Percentiles rank a stretch among this genome's conserved stretches.
These are phyloP conservation scores for Mortierella claussenii DNA, from an alignment of 192 early-diverging fungal species.

Conservation along the genomic window DNA sequence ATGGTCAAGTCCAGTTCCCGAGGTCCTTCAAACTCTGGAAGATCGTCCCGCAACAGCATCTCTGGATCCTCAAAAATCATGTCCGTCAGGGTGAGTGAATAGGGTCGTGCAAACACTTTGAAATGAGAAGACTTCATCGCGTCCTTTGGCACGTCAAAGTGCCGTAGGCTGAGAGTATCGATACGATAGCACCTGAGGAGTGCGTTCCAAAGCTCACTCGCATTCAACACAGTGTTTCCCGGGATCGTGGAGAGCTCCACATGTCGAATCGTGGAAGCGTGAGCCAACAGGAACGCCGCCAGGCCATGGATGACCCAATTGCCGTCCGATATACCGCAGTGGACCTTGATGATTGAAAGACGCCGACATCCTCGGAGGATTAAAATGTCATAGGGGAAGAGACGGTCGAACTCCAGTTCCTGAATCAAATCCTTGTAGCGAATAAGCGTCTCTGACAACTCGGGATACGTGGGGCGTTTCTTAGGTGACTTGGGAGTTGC, in stretches of 20 bases:
- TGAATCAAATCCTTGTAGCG: not conserved
- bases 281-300: not conserved
- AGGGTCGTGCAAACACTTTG: not conserved
- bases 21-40: not conserved
- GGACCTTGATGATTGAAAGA: not conserved
- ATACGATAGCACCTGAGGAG: not conserved
- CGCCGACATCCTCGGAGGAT: not conserved
- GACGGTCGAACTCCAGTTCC: not conserved
- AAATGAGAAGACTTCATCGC: not conserved
- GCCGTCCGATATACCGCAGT: not conserved
- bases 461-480: not conserved
- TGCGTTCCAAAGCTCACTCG: not conserved
- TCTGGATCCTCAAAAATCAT: not conserved
- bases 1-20: not conserved
- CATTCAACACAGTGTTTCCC: not conserved
- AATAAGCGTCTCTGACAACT: not conserved
- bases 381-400: not conserved
- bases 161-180: not conserved
- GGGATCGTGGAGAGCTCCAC: not conserved
- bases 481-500: not conserved
- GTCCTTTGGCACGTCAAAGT: not conserved
- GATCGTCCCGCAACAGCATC: not conserved
- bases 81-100: not conserved
- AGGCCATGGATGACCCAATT: not conserved
- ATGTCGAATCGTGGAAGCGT: not conserved